Evolutionary conservation across 306 rosid genomes (phyloP), one percentile per base, ranked within the genome.

Genomic region (Psophocarpus tetragonolobus): DNA sequence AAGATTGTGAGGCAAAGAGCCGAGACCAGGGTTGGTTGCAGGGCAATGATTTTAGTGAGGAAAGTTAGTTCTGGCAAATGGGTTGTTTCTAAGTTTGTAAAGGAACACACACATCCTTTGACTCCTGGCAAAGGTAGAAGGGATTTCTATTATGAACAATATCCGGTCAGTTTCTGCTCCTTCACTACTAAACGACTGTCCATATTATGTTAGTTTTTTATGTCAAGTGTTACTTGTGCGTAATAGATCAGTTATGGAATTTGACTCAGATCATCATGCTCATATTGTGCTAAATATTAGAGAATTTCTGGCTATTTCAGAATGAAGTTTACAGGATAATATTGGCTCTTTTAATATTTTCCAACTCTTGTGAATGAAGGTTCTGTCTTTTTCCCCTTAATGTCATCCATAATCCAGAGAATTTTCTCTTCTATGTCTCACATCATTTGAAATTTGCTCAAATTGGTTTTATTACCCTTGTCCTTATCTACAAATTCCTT

Each of bases 11-110:
- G 97, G 90, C 97, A 92, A 80, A 88, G 99, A 82, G 97, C 96
- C 0, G 97, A 92, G 89, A 94, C 98, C 32, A 90, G 98, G 87
- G 98, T 92, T 23, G 98, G 97, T 79, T 94, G 98, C 87, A 77
- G 93, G 79, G 98, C 98, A 73, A 94, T 92, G 97, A 90, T 94
- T 73, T 84, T 92, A 91, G 96, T 94, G 79, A 85, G 97, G 85
- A 92, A 90, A 87, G 85, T 87, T 18, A 87, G 56, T 80, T 94
- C 97, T 36, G 98, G 96, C 33, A 94, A 91, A 83, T 94, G 98
- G 98, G 92, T 89, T 60, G 85, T 94, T 62, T 86, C 97, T 10
- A 92, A 91, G 78, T 89, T 94, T 81, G 87, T 89, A 3, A 90
- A 94, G 84, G 98, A 94, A 85, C 98, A 94, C 71, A 74, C 94